Conservation (phyloP, 805 yeast species). For the Teunomyces lycoperdinae region DNA sequence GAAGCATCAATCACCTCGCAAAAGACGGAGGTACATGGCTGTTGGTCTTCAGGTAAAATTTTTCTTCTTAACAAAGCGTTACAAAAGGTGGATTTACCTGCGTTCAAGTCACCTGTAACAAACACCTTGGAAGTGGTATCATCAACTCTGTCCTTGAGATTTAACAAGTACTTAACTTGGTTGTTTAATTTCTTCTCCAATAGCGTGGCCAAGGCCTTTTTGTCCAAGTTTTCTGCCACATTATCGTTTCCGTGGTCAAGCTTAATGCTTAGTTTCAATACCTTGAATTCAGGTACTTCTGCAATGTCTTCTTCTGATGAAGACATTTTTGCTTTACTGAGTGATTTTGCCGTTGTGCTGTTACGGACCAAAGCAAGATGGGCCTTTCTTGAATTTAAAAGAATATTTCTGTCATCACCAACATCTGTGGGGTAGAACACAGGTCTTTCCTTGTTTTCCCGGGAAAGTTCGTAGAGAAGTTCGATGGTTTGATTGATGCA, state of each 20-base stretch:
- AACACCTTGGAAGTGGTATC: conserved; percentile 92
- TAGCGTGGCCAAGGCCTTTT: conserved; percentile 63
- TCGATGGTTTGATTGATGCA: conserved; percentile 54
- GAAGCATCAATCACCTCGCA: conserved; percentile 89
- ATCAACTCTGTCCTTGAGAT: conserved; percentile 78
- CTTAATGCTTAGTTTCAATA: conserved; percentile 62
- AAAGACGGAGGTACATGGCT: conserved; percentile 95
- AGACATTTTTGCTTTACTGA: conserved; percentile 15
- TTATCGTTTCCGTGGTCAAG: conserved; percentile 45
- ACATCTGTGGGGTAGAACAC: conserved; percentile 57
- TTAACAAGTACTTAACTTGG: conserved; percentile 62
- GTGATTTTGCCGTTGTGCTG: conserved; percentile 15
- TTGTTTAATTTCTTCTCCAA: conserved; percentile 65
- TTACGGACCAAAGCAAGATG: conserved; percentile 52
- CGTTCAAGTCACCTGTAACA: conserved; percentile 94
- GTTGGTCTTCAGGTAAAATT: conserved; percentile 91
- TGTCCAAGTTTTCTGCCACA: conserved; percentile 58
- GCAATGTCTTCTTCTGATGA: conserved; percentile 12
- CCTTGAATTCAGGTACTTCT: conserved; percentile 46
- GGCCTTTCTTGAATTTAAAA: conserved; percentile 49
- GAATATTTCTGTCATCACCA: conserved; percentile 27
- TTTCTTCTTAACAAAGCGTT: conserved; percentile 79
- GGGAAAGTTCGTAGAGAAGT: conserved; percentile 48
- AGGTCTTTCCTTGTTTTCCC: conserved; percentile 59
- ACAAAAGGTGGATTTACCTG: conserved; percentile 96